phyloP scores from a whole-genome alignment of 192 early-diverging fungal species.

The Entophlyctis luteolus region DNA sequence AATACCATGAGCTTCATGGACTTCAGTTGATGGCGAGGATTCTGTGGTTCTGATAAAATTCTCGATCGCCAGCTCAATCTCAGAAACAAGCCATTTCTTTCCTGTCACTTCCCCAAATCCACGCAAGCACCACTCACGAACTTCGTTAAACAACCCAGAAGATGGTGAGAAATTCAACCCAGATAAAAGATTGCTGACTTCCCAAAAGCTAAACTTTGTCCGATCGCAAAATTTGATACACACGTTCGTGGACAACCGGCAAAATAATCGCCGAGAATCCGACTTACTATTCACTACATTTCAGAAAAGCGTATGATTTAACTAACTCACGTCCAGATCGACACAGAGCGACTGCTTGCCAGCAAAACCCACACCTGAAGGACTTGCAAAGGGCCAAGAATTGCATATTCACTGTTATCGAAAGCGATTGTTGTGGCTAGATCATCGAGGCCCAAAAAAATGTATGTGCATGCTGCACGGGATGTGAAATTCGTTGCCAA shows the following conservation, averaged over 20 bases:
- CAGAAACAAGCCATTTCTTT: not conserved
- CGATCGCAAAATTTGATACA: not conserved
- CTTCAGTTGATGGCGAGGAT: not conserved
- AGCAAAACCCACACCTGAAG: not conserved
- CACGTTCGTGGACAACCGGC: not conserved
- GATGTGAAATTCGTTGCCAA: not conserved
- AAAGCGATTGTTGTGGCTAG: not conserved
- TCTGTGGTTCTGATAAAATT: not conserved
- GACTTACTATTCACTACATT: not conserved
- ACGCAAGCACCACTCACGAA: not conserved
- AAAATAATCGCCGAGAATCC: slow-evolving; percentile 13
- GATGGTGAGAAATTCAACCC: not conserved
- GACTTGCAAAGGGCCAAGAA: slow-evolving; percentile 7
- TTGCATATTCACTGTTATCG: not conserved
- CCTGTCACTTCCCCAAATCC: slow-evolving; percentile 11
- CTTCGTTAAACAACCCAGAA: not conserved
- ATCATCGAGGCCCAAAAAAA: slow-evolving; percentile 8
- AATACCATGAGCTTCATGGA: not conserved
- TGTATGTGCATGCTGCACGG: slow-evolving; percentile 4
- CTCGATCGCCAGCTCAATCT: not conserved
- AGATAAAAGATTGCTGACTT: not conserved
- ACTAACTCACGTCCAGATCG: slow-evolving; percentile 30
- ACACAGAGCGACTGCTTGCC: slow-evolving; percentile 6
- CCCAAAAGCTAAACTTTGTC: not conserved
- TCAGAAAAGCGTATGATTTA: not conserved